Conservation (phyloP, 2,329 filamentous ascomycete genomes). For the Atkinsonella hypoxylon region DNA sequence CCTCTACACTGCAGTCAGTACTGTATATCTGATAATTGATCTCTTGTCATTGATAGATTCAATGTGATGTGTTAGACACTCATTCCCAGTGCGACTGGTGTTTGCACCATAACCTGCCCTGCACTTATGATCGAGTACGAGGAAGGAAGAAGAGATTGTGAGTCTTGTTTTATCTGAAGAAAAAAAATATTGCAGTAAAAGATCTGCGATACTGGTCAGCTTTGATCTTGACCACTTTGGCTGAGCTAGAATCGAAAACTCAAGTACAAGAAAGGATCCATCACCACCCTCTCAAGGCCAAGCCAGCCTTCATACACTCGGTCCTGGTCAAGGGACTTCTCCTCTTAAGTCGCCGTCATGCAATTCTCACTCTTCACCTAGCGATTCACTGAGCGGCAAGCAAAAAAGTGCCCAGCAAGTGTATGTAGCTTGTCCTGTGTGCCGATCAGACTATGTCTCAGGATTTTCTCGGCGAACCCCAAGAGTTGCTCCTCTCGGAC, state of each 20-base stretch:
- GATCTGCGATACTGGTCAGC: too few species aligned
- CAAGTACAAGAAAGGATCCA: not conserved
- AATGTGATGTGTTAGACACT: constrained; percentile 32
- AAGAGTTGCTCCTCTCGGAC: constrained; percentile 14
- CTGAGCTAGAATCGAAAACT: not conserved
- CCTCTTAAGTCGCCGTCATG: not conserved
- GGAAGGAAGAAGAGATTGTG: constrained; percentile 11
- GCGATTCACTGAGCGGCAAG: not conserved
- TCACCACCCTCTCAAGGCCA: too few species aligned
- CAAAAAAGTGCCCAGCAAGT: not conserved
- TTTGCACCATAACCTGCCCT: constrained; percentile 32
- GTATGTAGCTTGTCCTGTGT: not conserved
- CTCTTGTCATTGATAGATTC: constrained; percentile 25
- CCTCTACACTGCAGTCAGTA: too few species aligned
- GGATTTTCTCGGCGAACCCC: not conserved
- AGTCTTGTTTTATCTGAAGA: not conserved
- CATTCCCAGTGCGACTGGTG: constrained; percentile 35
- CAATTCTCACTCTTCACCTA: not conserved
- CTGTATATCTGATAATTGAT: too few species aligned
- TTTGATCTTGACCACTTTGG: not conserved
- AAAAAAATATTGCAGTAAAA: too few species aligned
- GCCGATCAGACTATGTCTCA: not conserved
- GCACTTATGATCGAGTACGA: constrained; percentile 26
- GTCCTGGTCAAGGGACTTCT: not conserved
- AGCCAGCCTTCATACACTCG: too few species aligned